A percentile compares a stretch with the other conserved stretches of the same genome.
phyloP scores from a whole-genome alignment of 2,329 filamentous ascomycete species.

The Emergomyces pasteurianus region DNA sequence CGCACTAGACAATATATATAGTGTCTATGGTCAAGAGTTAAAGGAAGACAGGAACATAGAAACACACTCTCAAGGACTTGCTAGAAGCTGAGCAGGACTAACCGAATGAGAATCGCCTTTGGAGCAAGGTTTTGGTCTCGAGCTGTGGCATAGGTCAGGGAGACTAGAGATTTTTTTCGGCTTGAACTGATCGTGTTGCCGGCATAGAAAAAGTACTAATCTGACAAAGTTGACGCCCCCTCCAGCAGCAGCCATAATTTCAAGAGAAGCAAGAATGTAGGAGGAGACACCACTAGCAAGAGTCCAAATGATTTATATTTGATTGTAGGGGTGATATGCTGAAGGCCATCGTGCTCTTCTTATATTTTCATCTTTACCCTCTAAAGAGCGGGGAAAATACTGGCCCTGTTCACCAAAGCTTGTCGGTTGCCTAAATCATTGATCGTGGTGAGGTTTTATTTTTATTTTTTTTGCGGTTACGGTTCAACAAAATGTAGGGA shows the following conservation, averaged over 20 bases:
- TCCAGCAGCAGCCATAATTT: neutral
- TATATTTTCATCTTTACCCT: constrained; percentile 1
- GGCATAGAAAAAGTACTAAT: constrained; percentile 2
- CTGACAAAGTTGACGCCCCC: neutral
- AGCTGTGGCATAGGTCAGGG: constrained; percentile 2
- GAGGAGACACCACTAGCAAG: neutral
- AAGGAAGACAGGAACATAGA: neutral
- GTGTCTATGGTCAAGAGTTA: neutral
- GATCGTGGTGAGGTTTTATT: neutral
- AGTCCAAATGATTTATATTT: neutral
- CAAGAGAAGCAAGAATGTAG: neutral
- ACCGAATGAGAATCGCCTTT: constrained; percentile 1
- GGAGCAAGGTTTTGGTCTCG: neutral
- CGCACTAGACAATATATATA: neutral
- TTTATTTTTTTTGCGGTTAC: neutral
- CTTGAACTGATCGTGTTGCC: neutral
- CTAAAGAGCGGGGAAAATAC: neutral
- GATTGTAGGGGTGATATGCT: neutral
- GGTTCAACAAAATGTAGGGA: neutral
- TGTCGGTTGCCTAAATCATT: neutral
- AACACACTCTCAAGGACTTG: neutral
- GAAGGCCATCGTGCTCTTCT: neutral
- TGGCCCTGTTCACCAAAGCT: neutral
- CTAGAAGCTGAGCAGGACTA: neutral
- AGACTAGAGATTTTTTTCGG: neutral